These are phyloP conservation scores for Vitis labrusca DNA, from an alignment of 164 flowering plant genomes.

Conservation along the genomic window DNA sequence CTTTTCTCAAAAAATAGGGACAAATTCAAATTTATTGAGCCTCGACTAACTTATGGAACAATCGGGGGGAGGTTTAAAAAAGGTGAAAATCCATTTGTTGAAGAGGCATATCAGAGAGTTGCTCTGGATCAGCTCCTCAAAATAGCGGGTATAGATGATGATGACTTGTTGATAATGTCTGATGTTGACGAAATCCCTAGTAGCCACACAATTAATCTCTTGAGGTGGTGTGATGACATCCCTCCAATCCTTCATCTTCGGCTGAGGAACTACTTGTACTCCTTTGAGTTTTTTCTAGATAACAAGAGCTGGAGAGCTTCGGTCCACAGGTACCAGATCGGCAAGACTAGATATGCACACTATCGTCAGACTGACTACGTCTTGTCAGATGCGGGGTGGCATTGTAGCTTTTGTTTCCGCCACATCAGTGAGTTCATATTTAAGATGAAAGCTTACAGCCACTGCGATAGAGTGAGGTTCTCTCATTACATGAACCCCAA, in stretches of 20 bases:
- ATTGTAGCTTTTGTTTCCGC: slow-evolving; percentile 95
- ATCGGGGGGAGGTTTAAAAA: slow-evolving; percentile 76
- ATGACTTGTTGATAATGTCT: slow-evolving; percentile 89
- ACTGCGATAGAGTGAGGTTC: slow-evolving; percentile 75
- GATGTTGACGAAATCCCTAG: slow-evolving; percentile 97
- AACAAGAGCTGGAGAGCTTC: slow-evolving; percentile 91
- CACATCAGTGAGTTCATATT: slow-evolving; percentile 75
- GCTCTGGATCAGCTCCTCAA: slow-evolving; percentile 81
- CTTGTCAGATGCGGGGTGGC: slow-evolving; percentile 91
- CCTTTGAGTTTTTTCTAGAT: slow-evolving; percentile 70
- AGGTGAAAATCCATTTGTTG: slow-evolving; percentile 89
- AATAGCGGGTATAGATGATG: slow-evolving; percentile 83
- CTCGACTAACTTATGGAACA: slow-evolving; percentile 71
- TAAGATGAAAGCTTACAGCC: slow-evolving; percentile 98
- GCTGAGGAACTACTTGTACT: slow-evolving; percentile 75
- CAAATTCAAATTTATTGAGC: slow-evolving; percentile 60
- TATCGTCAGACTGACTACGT: slow-evolving; percentile 68
- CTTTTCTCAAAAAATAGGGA: slow-evolving; percentile 51
- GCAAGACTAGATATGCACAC: slow-evolving; percentile 84
- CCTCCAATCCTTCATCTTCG: slow-evolving; percentile 79
- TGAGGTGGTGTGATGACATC: slow-evolving; percentile 91
- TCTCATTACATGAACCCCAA: slow-evolving; percentile 63
- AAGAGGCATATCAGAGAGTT: slow-evolving; percentile 87
- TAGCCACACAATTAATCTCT: slow-evolving; percentile 74
- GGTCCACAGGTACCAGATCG: slow-evolving; percentile 60